These are phyloP conservation scores for Pestalotiopsis sp. DNA, from an alignment of 2,329 filamentous ascomycete genomes.

Conservation along the genomic window DNA sequence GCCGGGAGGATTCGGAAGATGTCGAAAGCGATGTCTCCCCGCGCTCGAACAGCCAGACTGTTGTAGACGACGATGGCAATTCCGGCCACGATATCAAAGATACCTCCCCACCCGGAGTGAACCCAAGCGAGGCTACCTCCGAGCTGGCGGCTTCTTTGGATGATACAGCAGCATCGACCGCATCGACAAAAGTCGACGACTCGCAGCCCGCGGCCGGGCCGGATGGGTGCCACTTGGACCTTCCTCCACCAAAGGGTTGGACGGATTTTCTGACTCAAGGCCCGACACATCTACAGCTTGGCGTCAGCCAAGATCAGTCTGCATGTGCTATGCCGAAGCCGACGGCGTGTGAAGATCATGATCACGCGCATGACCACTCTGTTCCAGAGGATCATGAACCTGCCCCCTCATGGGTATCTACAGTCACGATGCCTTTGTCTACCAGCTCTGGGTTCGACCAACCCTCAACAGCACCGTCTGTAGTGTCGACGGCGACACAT, in stretches of 20 bases:
- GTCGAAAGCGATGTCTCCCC: conserved; percentile 8
- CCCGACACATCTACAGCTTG: not conserved
- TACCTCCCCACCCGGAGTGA: not conserved
- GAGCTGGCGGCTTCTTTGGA: too few species aligned
- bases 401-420: too few species aligned
- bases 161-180: too few species aligned
- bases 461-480: too few species aligned
- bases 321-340: not conserved
- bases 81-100: not conserved
- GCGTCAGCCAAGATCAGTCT: not conserved
- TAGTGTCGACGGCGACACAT: too few species aligned
- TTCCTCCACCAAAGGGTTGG: not conserved
- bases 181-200: not conserved
- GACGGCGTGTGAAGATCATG: too few species aligned
- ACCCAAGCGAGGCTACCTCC: not conserved
- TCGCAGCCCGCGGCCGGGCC: too few species aligned
- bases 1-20: conserved; percentile 4
- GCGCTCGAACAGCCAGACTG: not conserved
- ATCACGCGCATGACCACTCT: too few species aligned
- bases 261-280: not conserved
- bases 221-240: too few species aligned
- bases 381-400: too few species aligned
- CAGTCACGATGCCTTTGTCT: too few species aligned
- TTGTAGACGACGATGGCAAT: not conserved
- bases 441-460: too few species aligned